Evolutionary conservation across 257 asterid species (phyloP), one percentile per base, ranked within the genome.

Genomic region (Prunella vulgaris): DNA sequence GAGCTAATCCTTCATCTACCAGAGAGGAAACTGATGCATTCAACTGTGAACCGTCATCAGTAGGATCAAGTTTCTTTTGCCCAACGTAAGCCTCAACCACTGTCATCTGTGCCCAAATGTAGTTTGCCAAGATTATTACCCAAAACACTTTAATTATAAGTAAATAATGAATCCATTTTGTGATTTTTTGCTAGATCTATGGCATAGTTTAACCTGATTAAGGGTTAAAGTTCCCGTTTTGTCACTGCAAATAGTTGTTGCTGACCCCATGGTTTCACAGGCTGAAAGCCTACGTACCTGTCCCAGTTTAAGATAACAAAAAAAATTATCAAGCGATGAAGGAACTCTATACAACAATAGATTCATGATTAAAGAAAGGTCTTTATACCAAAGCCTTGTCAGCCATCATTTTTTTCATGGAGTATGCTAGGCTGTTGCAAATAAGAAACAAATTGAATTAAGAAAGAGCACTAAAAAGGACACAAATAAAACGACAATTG

Each of bases 381-480:
- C 12, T 3, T 71, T 76, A 21, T 81, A 90, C 99, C 93, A 93
- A 79, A 69, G 99, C 99, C 95, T 93, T 93, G 82, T 93, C 97
- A 53, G 96, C 93, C 99, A 93, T 93, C 99, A 93, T 93, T 81
- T 90, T 93, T 87, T 90, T 88, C 99, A 93, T 90, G 68, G 99
- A 93, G 81, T 85, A 93, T n/a, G 99, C 99, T 70, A 90, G 77
- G 71, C 99, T 93, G 95, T 77, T 64, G 69, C 49, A 70, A 49
- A 74, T 77, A 72, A 57, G 60, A 74, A 70, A 63, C 21, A 60
- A 63, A 66, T 71, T 52, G 37, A 22, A 61, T 22, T 59, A 54
- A 64, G 2, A 42, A 62, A 68, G 37, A 72, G 57, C 75, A 77
- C 48, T 68, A 48, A 28, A 58, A 60, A 53, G 66, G 64, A 64